Percentiles rank a stretch among this genome's conserved stretches.
phyloP scores from a whole-genome alignment of 1,284 basidiomycete species.

The Xerocomus amazonicus region DNA sequence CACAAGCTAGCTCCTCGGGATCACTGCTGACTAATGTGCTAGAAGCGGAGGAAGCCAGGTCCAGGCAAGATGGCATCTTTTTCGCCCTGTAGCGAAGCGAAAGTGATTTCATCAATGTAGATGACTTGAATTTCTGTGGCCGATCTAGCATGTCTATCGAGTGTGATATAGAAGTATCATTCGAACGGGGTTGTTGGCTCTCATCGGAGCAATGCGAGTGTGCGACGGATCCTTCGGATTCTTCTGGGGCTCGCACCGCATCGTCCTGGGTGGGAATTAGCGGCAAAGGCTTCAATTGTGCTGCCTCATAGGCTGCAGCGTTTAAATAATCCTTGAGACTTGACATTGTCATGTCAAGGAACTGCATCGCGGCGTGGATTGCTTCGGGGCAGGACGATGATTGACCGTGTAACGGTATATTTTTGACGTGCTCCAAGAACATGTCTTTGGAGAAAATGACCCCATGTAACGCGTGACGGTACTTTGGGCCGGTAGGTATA shows the following conservation, averaged over 20 bases:
- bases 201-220: slow-evolving; percentile 8
- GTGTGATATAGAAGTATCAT: neutral
- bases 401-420: slow-evolving; percentile 8
- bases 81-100: slow-evolving; percentile 11
- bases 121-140: slow-evolving; percentile 11
- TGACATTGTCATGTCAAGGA: slow-evolving; percentile 27
- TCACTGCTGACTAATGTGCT: slow-evolving; percentile 21
- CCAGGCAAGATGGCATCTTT: slow-evolving; percentile 8
- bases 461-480: slow-evolving; percentile 18
- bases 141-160: slow-evolving; percentile 2
- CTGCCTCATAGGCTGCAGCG: slow-evolving; percentile 25
- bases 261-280: slow-evolving; percentile 13
- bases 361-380: slow-evolving; percentile 22
- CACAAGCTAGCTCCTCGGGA: slow-evolving; percentile 10
- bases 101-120: slow-evolving; percentile 17
- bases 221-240: slow-evolving; percentile 1
- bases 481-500: slow-evolving; percentile 22
- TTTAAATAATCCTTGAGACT: slow-evolving; percentile 26
- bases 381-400: slow-evolving; percentile 8
- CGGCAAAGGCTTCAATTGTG: slow-evolving; percentile 30
- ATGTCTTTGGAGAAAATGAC: slow-evolving; percentile 25
- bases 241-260: slow-evolving; percentile 1
- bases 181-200: neutral
- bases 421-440: slow-evolving; percentile 25
- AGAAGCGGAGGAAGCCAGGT: slow-evolving; percentile 15